Evolutionary conservation across 1,139 yeast species (phyloP).

Genomic region (Yamadazyma blattariae): DNA sequence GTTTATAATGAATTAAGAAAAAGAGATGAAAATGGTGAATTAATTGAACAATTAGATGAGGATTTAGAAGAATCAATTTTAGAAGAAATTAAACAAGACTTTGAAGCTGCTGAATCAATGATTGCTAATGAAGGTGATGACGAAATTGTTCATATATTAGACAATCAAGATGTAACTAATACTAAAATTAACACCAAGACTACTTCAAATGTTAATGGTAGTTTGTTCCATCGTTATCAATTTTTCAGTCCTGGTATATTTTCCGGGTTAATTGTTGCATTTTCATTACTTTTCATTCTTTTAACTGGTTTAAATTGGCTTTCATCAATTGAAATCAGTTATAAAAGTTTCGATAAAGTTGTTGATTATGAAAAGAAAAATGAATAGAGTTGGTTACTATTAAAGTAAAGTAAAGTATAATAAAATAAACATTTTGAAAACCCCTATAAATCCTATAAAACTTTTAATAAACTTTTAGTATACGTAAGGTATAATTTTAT

Average conservation of each 20-base stretch:
- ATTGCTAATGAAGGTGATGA: slow-evolving; percentile 27
- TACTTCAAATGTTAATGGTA: slow-evolving; percentile 6
- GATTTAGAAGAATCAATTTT: not conserved
- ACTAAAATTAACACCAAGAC: not conserved
- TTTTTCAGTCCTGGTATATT: slow-evolving; percentile 59
- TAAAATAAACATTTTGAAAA: too few species aligned
- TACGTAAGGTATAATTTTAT: slow-evolving; percentile 83
- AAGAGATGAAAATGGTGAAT: not conserved
- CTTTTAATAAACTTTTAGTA: too few species aligned
- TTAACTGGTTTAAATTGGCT: slow-evolving; percentile 61
- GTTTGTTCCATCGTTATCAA: slow-evolving; percentile 39
- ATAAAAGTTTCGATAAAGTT: slow-evolving; percentile 70
- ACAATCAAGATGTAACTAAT: slow-evolving; percentile 9
- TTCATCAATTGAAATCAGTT: slow-evolving; percentile 59
- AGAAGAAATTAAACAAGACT: slow-evolving; percentile 34
- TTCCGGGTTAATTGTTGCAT: slow-evolving; percentile 60
- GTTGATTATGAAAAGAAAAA: slow-evolving; percentile 61
- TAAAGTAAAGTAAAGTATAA: too few species aligned
- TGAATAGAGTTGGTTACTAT: too few species aligned
- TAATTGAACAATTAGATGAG: slow-evolving; percentile 1
- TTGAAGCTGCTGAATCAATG: slow-evolving; percentile 31
- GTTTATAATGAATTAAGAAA: too few species aligned
- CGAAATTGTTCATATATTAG: slow-evolving; percentile 17
- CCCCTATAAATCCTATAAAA: too few species aligned
- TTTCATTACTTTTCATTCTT: slow-evolving; percentile 50